Base-by-base conservation (phyloP, 352 stramenopile genomes). In the Phytophthora litchii region DNA sequence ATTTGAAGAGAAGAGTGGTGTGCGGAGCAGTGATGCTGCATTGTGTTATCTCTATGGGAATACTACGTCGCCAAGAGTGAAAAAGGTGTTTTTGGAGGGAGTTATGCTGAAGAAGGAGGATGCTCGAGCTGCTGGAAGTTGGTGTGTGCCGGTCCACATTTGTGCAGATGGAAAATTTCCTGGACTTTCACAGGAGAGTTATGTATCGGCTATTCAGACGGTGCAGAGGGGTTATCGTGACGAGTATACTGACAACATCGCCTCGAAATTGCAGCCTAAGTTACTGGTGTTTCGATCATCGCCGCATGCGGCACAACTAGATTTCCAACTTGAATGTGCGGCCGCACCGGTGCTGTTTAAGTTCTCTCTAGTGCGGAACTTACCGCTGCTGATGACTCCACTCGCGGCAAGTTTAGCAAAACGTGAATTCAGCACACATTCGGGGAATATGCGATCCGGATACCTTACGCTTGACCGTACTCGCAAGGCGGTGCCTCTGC, bases 341-440 rank as follows among this genome's bases (percentile, higher is more conserved):
- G 49, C 57, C 20, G 74, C 64, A 16, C 54, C 65, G 10, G 55
- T 85, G 14, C 41, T 69, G n/a, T 75, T 91, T 13, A 65, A 80
- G 32, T 83, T 90, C 25, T 65, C 58, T 6, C 67, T 91, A 6
- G 79, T 93, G 34, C 78, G 81, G 2, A 91, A 78, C 37, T 66
- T 93, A 9, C 83, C 83, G n/a, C 31, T 89, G 25, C 69, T 91
- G 10, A 89, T 91, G 81, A 93, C 83, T 1, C 81, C 83, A 12
- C 74, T 93, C 4, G 81, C 81, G 6, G 69, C 57, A 17, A 88
- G 72, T 53, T 54, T 93, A n/a, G 59, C 77, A 32, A 78, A 72
- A 4, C 74, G 73, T 19, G 79, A 91, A 47, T 84, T 91, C 35
- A 81, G 70, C 17, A 25, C 54, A 6, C 36, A 61, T 10, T 62